A percentile compares a stretch with the other conserved stretches of the same genome.
Evolutionary conservation across 495 filamentous ascomycete genomes (phyloP).

Genomic region (Penicillium salamii): DNA sequence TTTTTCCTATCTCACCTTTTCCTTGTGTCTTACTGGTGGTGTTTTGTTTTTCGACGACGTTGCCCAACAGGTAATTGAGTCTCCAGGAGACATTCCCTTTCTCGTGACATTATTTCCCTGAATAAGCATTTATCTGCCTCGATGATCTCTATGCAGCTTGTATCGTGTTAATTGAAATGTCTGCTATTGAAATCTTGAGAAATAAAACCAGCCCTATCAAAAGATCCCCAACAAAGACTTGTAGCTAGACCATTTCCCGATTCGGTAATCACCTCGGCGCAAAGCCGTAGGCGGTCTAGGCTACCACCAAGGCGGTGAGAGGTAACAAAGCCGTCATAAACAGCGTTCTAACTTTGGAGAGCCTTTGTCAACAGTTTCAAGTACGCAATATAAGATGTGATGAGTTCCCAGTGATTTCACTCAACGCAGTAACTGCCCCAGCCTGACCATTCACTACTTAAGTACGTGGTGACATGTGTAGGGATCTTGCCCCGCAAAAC

Average conservation of each 20-base stretch:
- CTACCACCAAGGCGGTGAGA: constrained; percentile 12
- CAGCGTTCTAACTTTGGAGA: neutral
- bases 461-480: too few species aligned
- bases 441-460: too few species aligned
- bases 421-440: too few species aligned
- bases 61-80: neutral
- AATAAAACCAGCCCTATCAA: too few species aligned
- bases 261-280: constrained; percentile 18
- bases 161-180: constrained; percentile 12
- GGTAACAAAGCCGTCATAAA: neutral
- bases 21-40: constrained; percentile 5
- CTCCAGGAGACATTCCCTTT: constrained; percentile 1
- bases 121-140: constrained; percentile 7
- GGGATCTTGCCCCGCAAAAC: constrained; percentile 2
- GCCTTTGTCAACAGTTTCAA: too few species aligned
- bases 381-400: too few species aligned
- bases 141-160: constrained; percentile 10
- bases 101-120: constrained; percentile 11
- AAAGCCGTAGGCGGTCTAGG: neutral
- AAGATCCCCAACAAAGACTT: too few species aligned
- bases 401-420: too few species aligned
- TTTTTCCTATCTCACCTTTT: neutral
- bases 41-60: neutral
- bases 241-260: too few species aligned
- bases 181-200: neutral